Evolutionary conservation across 179 eudicot species (phyloP), one percentile per base, ranked within the genome.

Genomic region (Silene noctiflora): DNA sequence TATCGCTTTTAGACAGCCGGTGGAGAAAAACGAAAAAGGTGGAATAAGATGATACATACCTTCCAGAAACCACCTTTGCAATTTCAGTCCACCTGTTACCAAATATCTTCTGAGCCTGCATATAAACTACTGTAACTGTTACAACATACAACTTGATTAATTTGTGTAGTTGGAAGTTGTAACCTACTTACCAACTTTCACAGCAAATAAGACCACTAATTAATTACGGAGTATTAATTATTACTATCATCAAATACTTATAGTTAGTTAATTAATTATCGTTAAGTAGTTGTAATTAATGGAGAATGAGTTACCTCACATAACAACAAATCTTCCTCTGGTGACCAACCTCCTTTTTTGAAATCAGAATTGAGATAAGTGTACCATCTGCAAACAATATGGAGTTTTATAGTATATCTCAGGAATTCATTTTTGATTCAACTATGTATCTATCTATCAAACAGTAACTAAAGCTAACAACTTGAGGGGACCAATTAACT

Each of bases 71-170:
- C 72, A 94, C 98, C 89, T 94, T 94, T 21, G 98, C 98, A 76
- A 94, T 94, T 79, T 92, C 98, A 69, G 98, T 94, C 98, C 98
- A 94, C 84, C 95, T 84, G 84, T 94, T 94, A 62, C 98, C 98
- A 83, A 84, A 94, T 75, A 89, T 80, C 88, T 86, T 91, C 69
- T 94, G 98, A 24, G 98, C 98, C 98, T 94, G 91, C 87, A 85
- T 51, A 82, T 74, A 73, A 79, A 77, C 81, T 78, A 72, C 59
- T 69, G 72, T 67, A 67, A 69, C 74, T 17, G 33, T 66, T 65
- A 64, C 58, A 71, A 71, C 46, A 7, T 42, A 33, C 21, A 71
- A 51, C 42, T 48, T 27, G 0, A 48, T 48, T 19, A 29, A 24
- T 20, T 20, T 6, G 4, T 61, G 27, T 19, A 61, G 31, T 61